phyloP scores from a whole-genome alignment of 345 rosid genomes.

The Laguncularia racemosa region DNA sequence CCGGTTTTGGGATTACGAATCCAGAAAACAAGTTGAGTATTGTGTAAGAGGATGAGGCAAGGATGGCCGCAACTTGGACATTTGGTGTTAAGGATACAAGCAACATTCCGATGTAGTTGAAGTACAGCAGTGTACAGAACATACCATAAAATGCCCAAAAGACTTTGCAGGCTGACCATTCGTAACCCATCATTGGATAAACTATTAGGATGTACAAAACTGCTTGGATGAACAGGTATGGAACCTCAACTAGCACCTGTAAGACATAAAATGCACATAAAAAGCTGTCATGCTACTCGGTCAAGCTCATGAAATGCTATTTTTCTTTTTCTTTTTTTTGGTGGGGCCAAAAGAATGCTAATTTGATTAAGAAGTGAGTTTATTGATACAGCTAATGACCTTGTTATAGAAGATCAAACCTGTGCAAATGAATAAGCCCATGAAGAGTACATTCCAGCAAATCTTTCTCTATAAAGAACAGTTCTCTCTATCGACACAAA shows the following conservation, averaged over 20 bases:
- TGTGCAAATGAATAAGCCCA: slow-evolving; percentile 22
- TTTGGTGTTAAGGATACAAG: slow-evolving; percentile 26
- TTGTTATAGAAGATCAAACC: slow-evolving; percentile 2
- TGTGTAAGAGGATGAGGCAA: slow-evolving; percentile 24
- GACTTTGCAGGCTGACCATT: slow-evolving; percentile 25
- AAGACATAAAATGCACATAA: neutral
- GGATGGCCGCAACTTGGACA: slow-evolving; percentile 30
- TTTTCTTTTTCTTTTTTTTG: no score
- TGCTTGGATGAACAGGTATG: slow-evolving; percentile 29
- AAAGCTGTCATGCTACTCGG: no score
- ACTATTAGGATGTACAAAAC: slow-evolving; percentile 16
- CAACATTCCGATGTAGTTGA: slow-evolving; percentile 35
- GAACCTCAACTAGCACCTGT: slow-evolving; percentile 45
- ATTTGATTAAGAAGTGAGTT: neutral
- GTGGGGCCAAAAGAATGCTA: no score
- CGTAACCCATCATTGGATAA: slow-evolving; percentile 35
- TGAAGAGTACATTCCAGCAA: slow-evolving; percentile 16
- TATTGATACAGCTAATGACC: neutral
- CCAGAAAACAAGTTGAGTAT: slow-evolving; percentile 39
- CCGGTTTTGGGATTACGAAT: slow-evolving; percentile 40
- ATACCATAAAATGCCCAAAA: slow-evolving; percentile 30
- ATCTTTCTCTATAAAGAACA: slow-evolving; percentile 5
- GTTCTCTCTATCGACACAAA: slow-evolving; percentile 12
- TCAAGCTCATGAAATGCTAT: no score
- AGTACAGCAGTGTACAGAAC: slow-evolving; percentile 40